Base-by-base conservation (phyloP, 2,329 filamentous ascomycete species). In the Microcyclospora pomicola region DNA sequence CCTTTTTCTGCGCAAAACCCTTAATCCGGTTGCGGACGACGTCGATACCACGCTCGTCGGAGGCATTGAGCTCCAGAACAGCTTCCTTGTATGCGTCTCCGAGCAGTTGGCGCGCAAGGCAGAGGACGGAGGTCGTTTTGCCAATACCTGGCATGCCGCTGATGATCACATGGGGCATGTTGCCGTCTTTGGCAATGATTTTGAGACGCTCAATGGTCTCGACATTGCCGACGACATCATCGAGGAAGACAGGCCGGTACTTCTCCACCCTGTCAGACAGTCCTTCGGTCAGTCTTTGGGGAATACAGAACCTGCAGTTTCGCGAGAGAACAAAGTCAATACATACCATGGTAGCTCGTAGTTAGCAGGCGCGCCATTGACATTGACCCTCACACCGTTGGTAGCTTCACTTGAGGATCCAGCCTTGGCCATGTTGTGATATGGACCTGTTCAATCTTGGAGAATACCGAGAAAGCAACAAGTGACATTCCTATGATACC, bases 111-210 rank as follows among this genome's bases (percentile, higher is more conserved):
- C 88, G 75, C 13, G 91, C 91, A 34, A 98, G 75, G 58, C 91
- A 96, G 43, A 96, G 68, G 39, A 98, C 80, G 39, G 86, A 94
- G 1, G 91, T 96, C 3, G 91, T 98, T 69, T 98, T 98, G 61
- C 91, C 91, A 55, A 96, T 98, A 56, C 91, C 91, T 14, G 91
- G 91, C 86, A 94, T 96, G 42, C 91, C 91, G n/a, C 85, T 94
- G 54, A 98, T 96, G 63, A 98, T 96, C 55, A 98, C 77, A 64
- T 98, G 91, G 2, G 91, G 91, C 87, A 98, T 95, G 64, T 98
- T 98, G 51, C 91, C 91, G 65, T 96, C 91, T 62, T 87, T 91
- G 34, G 91, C 87, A 52, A 98, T 96, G 54, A 98, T 96, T 59
- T 96, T 96, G 52, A 98, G 69, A 39, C 91, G 82, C 61, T 96